Percentiles rank a stretch among this genome's conserved stretches.
These are phyloP conservation scores for Calonectria pseudoturangicola DNA, from an alignment of 2,329 filamentous ascomycete species.

Conservation along the genomic window DNA sequence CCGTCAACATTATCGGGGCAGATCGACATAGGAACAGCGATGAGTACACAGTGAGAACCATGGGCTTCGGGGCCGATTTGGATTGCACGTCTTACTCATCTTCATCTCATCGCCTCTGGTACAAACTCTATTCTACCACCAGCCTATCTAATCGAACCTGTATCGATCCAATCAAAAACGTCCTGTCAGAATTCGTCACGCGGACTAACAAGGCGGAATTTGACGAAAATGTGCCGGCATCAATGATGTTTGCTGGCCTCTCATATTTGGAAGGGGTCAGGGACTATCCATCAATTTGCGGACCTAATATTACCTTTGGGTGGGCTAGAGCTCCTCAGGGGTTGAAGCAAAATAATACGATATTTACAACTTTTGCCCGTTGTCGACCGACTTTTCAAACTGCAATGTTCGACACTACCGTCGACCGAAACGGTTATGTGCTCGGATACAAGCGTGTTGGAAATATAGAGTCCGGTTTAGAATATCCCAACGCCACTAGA, in stretches of 20 bases:
- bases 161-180: too few relatives aligned
- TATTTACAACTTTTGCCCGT: neutral
- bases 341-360: neutral
- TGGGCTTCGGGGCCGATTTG: slow-evolving; percentile 15
- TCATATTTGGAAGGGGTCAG: too few relatives aligned
- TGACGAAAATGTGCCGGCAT: too few relatives aligned
- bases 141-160: too few relatives aligned
- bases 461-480: neutral
- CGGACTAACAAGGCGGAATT: too few relatives aligned
- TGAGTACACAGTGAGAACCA: slow-evolving; percentile 11
- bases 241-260: too few relatives aligned
- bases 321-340: slow-evolving; percentile 18
- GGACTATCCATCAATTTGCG: neutral
- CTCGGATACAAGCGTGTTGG: neutral
- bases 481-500: neutral
- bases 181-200: too few relatives aligned
- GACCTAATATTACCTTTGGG: neutral
- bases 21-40: neutral
- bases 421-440: slow-evolving; percentile 10
- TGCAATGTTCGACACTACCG: slow-evolving; percentile 22
- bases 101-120: slow-evolving; percentile 5
- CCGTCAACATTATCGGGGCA: neutral
- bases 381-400: slow-evolving; percentile 26
- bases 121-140: too few relatives aligned
- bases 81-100: slow-evolving; percentile 10